These are phyloP conservation scores for Crepidotus variabilis DNA, from an alignment of 768 basidiomycete genomes.

Conservation along the genomic window DNA sequence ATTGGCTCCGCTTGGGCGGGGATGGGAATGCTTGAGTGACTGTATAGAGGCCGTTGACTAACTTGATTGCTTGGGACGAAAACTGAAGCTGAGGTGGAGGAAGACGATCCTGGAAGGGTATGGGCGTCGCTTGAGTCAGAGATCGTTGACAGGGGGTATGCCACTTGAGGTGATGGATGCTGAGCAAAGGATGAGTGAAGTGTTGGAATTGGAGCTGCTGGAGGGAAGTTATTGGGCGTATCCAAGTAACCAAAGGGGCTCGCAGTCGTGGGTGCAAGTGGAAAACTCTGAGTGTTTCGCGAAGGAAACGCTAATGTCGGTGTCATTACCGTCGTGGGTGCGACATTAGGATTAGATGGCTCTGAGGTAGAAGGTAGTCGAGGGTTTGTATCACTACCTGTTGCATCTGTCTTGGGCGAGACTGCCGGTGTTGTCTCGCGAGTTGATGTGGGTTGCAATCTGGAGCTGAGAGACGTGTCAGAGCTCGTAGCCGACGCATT, in stretches of 20 bases:
- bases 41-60: conserved; percentile 1
- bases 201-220: conserved; percentile 24
- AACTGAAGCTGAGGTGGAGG: neutral
- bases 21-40: conserved; percentile 27
- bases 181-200: conserved; percentile 31
- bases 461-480: too few relatives aligned
- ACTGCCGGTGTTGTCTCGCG: too few relatives aligned
- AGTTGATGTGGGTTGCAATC: too few relatives aligned
- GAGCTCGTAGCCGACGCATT: too few relatives aligned
- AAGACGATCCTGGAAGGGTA: neutral
- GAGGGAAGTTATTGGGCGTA: conserved; percentile 25
- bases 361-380: too few relatives aligned
- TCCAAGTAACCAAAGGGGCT: conserved; percentile 60
- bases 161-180: neutral
- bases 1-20: conserved; percentile 53
- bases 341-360: too few relatives aligned
- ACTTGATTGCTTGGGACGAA: neutral
- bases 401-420: too few relatives aligned
- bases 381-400: too few relatives aligned
- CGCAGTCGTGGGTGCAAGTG: neutral
- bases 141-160: conserved; percentile 10
- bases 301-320: too few relatives aligned
- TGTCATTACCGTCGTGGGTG: too few relatives aligned
- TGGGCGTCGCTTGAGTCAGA: conserved; percentile 15
- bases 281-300: neutral